A percentile compares a stretch with the other conserved stretches of the same genome.
Evolutionary conservation across 768 basidiomycete genomes (phyloP).

Genomic region (Hemileccinum rubropunctum): DNA sequence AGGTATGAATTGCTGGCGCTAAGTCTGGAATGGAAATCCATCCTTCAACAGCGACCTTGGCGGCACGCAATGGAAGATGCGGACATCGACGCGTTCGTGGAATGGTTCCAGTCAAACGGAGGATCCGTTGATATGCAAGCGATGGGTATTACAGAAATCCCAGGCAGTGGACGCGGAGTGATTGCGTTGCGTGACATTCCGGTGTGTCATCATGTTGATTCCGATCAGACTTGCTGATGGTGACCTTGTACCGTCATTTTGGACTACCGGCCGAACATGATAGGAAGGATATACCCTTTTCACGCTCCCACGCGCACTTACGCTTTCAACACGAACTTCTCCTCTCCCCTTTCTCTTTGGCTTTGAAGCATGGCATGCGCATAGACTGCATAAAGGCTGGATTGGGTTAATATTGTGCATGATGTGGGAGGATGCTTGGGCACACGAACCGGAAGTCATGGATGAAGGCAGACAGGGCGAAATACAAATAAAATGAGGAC

Average conservation of each 20-base stretch:
- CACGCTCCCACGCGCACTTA: constrained; percentile 71
- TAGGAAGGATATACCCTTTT: constrained; percentile 79
- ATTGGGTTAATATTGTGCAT: constrained; percentile 84
- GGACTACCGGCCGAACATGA: neutral
- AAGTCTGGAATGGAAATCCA: neutral
- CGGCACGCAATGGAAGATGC: neutral
- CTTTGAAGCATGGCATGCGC: constrained; percentile 57
- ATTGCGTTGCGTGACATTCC: constrained; percentile 72
- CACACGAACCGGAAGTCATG: constrained; percentile 54
- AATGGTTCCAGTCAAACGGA: constrained; percentile 57
- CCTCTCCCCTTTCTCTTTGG: constrained; percentile 60
- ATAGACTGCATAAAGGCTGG: constrained; percentile 73
- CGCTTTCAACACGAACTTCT: constrained; percentile 79
- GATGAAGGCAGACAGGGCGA: constrained; percentile 1
- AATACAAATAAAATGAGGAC: constrained; percentile 18
- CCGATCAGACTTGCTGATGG: neutral
- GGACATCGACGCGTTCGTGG: constrained; percentile 37
- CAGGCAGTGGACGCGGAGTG: constrained; percentile 68
- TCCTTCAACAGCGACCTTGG: neutral
- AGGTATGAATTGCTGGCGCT: constrained; percentile 2
- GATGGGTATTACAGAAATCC: constrained; percentile 45
- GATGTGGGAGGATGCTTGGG: constrained; percentile 89
- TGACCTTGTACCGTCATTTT: neutral
- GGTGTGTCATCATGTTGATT: constrained; percentile 37
- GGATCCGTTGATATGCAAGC: constrained; percentile 46